Evolutionary conservation across 805 yeast genomes (phyloP).

Genomic region (Cyberlindnera veronae): DNA sequence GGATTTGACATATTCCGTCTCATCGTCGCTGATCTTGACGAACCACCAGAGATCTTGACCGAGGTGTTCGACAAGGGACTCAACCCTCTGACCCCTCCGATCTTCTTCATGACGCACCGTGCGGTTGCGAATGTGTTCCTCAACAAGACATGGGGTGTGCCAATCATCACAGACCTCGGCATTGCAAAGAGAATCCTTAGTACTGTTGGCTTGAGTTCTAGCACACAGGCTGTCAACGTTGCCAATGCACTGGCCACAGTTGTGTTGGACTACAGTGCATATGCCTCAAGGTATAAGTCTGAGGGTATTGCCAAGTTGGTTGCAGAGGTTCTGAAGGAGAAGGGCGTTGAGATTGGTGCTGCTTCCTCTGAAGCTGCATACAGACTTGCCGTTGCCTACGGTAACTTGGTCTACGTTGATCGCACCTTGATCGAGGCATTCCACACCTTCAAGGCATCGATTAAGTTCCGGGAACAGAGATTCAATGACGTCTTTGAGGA

Average conservation of each 20-base stretch:
- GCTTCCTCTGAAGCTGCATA: conserved; percentile 64
- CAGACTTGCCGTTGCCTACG: conserved; percentile 58
- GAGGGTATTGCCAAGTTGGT: conserved; percentile 30
- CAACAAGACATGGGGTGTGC: conserved; percentile 45
- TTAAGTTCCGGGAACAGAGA: conserved; percentile 17
- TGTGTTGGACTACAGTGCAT: conserved; percentile 45
- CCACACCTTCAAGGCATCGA: conserved; percentile 10
- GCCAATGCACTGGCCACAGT: conserved; percentile 47
- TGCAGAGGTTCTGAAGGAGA: conserved; percentile 28
- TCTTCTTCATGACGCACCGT: conserved; percentile 53
- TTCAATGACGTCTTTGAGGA: conserved; percentile 21
- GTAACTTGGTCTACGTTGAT: conserved; percentile 47
- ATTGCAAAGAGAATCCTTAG: conserved; percentile 35
- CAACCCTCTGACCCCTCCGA: conserved; percentile 25
- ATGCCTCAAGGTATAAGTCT: conserved; percentile 31
- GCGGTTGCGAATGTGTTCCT: conserved; percentile 51
- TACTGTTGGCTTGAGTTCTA: conserved; percentile 19
- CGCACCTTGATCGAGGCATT: conserved; percentile 23
- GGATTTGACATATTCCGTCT: conserved; percentile 60
- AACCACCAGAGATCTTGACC: conserved; percentile 37
- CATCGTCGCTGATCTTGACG: conserved; percentile 39
- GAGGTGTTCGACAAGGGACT: conserved; percentile 42
- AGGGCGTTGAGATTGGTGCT: conserved; percentile 28
- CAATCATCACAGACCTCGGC: conserved; percentile 39
- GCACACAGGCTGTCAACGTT: conserved; percentile 23